phyloP scores from a whole-genome alignment of 106 monocot genomes.

The Vanilla planifolia region DNA sequence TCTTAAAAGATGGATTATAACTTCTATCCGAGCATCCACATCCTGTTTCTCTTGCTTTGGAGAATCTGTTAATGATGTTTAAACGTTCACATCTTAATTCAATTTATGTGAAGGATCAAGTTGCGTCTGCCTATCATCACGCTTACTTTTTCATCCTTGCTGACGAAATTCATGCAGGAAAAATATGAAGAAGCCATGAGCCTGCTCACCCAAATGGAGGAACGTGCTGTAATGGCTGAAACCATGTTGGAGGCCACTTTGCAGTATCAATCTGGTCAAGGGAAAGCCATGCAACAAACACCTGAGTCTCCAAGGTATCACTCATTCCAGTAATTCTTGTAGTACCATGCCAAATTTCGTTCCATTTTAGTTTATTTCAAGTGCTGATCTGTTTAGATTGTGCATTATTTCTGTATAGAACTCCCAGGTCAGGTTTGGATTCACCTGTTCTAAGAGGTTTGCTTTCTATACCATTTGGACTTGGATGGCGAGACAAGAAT shows the following conservation, averaged over 20 bases:
- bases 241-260: conserved; percentile 67
- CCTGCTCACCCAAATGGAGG: conserved; percentile 49
- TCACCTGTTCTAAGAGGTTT: conserved; percentile 43
- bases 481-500: conserved; percentile 82
- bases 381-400: no score
- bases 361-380: not conserved
- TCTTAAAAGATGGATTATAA: no score
- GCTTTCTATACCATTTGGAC: conserved; percentile 64
- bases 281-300: conserved; percentile 37
- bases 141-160: conserved; percentile 20
- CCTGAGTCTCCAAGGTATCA: conserved; percentile 43
- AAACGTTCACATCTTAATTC: no score
- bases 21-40: no score
- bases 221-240: conserved; percentile 76
- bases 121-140: not conserved
- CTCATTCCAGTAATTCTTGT: not conserved
- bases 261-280: conserved; percentile 57
- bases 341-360: not conserved
- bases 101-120: no score
- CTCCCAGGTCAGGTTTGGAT: conserved; percentile 26
- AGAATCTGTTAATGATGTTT: no score
- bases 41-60: no score
- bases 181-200: conserved; percentile 61
- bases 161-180: conserved; percentile 41
- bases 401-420: conserved; percentile 24